Evolutionary conservation across 345 rosid species (phyloP).

Genomic region (Pistacia vera): DNA sequence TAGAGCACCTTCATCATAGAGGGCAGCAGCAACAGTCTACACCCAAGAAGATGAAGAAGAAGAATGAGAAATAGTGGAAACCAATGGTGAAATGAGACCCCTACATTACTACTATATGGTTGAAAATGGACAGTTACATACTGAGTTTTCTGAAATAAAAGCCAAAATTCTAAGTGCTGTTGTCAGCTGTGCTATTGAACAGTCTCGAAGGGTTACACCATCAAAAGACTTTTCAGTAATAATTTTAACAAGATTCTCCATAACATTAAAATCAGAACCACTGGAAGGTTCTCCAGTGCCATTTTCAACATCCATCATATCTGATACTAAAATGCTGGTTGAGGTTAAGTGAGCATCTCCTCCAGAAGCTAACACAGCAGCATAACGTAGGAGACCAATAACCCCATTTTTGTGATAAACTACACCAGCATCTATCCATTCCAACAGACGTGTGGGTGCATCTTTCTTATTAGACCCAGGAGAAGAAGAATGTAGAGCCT

Average conservation of each 20-base stretch:
- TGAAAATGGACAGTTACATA: conserved; percentile 38
- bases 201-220: conserved; percentile 80
- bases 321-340: conserved; percentile 70
- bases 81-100: conserved; percentile 18
- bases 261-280: conserved; percentile 69
- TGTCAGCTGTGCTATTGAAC: conserved; percentile 86
- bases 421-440: conserved; percentile 93
- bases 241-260: conserved; percentile 90
- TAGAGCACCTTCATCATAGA: conserved; percentile 89
- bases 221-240: conserved; percentile 81
- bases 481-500: conserved; percentile 86
- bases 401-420: conserved; percentile 93
- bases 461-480: conserved; percentile 94
- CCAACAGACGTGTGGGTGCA: conserved; percentile 88
- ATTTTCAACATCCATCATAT: conserved; percentile 74
- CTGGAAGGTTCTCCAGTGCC: conserved; percentile 71
- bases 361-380: conserved; percentile 87
- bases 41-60: conserved; percentile 27
- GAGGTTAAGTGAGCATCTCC: conserved; percentile 90
- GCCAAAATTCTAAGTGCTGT: conserved; percentile 91
- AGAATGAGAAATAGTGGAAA: conserved; percentile 18
- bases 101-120: not conserved
- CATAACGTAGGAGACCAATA: conserved; percentile 89
- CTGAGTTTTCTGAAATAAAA: conserved; percentile 80
- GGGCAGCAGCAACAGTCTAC: conserved; percentile 83